Conservation (phyloP, 495 filamentous ascomycete genomes). For the Neurospora africana region DNA sequence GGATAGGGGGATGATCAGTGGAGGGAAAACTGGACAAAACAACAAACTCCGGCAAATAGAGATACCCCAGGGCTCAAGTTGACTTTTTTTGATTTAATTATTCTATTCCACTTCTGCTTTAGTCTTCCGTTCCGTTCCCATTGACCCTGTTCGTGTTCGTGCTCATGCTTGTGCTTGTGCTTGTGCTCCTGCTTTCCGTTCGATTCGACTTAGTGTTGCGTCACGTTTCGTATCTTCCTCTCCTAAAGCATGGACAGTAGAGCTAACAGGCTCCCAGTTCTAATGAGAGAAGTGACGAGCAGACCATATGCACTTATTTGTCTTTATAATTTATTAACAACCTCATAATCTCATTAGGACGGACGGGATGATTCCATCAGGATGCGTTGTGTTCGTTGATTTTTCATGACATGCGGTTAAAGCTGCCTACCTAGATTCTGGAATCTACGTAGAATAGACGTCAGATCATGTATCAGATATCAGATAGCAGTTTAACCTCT, state of each 20-base stretch:
- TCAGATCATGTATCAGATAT: neutral
- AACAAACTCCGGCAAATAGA: neutral
- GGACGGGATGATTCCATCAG: neutral
- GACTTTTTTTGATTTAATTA: neutral
- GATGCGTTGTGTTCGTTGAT: neutral
- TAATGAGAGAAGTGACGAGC: neutral
- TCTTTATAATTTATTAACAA: neutral
- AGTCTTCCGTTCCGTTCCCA: neutral
- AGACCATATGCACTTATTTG: neutral
- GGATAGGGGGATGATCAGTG: neutral
- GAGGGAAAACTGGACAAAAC: neutral
- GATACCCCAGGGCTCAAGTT: neutral
- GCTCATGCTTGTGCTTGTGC: neutral
- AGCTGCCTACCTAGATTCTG: neutral
- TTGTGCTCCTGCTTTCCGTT: neutral
- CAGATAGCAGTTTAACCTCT: neutral
- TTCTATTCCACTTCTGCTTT: neutral
- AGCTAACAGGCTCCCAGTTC: neutral
- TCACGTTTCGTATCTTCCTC: neutral
- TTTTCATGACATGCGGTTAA: neutral
- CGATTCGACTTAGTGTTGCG: neutral
- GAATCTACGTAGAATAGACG: neutral
- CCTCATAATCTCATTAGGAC: neutral
- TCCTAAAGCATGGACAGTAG: neutral
- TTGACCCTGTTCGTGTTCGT: neutral